Base-by-base conservation (phyloP, 2,329 filamentous ascomycete genomes). In the Lecanoromycetidae sp. region DNA sequence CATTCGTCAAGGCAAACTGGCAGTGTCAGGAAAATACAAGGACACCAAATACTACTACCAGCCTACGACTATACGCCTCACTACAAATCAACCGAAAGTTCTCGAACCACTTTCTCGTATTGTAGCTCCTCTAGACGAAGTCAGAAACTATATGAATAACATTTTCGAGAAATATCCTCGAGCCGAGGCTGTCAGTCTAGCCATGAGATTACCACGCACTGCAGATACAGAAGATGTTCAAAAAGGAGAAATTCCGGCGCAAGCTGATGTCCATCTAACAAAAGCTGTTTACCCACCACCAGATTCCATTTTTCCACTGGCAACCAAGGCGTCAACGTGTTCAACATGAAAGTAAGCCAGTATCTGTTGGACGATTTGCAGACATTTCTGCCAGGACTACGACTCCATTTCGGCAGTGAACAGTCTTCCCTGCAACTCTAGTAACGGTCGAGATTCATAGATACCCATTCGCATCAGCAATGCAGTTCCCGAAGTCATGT, bases 121-220 rank as follows among this genome's bases (percentile, higher is more conserved):
- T 45, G 72, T 80, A 17, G 75, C 73, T 49, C 67, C 72, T 2
- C 60, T 68, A 3, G 66, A 71, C 1, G 72, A 74, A 53, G 72
- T 75, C 3, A 65, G 69, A 50, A 68, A 67, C 52, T 68, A 74
- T 54, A 76, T 77, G 74, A 69, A 74, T 47, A 67, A 70, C 19
- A 61, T 74, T 12, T 79, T 81, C 66, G 69, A 73, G 53, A 70
- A 69, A 3, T 74, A 74, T 43, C 68, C 71, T 51, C 65, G 74
- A 13, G 75, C 74, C 0, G 72, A 75, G 3, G 69, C 71, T 48
- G 70, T 71, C 4, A 73, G 71, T 57, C 63, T 80, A 22, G 41
- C 51, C 19, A 40, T 36, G 8, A 49, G 46, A 19, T 37, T 55
- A 33, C 53, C 53, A 5, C 46, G 46, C 6, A 23, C 35, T 15